Evolutionary conservation across 257 asterid genomes (phyloP).

Genomic region (Scutellaria barbata): DNA sequence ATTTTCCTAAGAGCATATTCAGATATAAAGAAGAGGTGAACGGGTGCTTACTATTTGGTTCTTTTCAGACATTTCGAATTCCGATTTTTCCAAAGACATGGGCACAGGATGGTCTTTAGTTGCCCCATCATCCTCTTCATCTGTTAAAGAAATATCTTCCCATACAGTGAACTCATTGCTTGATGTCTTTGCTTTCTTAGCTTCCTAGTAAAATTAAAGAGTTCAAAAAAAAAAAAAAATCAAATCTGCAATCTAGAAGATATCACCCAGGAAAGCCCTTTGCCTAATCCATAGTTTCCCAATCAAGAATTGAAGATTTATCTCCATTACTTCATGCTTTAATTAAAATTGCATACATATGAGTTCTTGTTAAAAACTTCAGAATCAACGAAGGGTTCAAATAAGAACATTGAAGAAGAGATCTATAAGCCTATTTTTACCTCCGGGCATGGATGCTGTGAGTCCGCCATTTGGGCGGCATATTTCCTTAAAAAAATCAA

Average conservation of each 20-base stretch:
- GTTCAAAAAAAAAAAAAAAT: neutral
- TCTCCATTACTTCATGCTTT: neutral
- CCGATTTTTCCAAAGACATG: conserved; percentile 78
- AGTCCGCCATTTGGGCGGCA: conserved; percentile 72
- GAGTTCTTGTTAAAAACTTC: neutral
- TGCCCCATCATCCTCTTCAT: conserved; percentile 50
- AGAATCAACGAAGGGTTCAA: neutral
- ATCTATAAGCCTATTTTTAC: conserved; percentile 36
- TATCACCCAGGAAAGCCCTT: neutral
- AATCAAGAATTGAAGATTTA: neutral
- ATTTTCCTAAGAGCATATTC: neutral
- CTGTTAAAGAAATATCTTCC: conserved; percentile 62
- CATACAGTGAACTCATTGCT: conserved; percentile 46
- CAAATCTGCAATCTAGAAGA: neutral
- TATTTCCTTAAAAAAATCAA: conserved; percentile 54
- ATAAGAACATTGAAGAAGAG: neutral
- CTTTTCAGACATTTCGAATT: conserved; percentile 47
- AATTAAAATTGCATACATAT: neutral
- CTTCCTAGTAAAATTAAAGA: conserved; percentile 38
- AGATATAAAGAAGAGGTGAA: neutral
- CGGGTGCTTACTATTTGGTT: conserved; percentile 50
- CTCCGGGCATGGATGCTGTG: conserved; percentile 53
- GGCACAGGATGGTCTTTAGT: conserved; percentile 71
- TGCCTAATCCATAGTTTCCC: no score
- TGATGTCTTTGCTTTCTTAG: conserved; percentile 57